Conservation (phyloP, 441 rosid species). For the Gossypium trilobum region DNA sequence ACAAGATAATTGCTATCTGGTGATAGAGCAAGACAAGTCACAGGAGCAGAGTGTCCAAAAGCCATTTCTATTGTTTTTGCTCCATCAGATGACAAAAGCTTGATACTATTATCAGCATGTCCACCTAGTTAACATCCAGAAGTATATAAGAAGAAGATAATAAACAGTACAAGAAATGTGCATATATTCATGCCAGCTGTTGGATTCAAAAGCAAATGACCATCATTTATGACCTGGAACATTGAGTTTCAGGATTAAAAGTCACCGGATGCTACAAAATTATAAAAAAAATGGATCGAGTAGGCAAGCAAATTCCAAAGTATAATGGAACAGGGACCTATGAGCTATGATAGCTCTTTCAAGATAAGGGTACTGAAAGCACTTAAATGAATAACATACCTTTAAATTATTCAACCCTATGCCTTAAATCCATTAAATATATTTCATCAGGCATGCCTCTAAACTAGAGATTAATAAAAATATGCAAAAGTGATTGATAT, state of each 20-base stretch:
- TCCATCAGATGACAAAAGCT: slow-evolving; percentile 75
- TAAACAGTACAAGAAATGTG: slow-evolving; percentile 8
- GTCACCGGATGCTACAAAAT: neutral
- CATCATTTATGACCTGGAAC: neutral
- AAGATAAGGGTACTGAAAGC: neutral
- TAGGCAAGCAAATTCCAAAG: neutral
- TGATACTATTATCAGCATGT: slow-evolving; percentile 86
- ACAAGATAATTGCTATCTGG: slow-evolving; percentile 79
- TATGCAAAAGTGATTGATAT: neutral
- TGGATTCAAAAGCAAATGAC: slow-evolving; percentile 12
- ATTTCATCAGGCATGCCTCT: neutral
- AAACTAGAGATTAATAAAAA: slow-evolving; percentile 1
- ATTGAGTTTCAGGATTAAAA: neutral
- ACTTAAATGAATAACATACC: neutral
- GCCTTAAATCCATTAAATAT: neutral
- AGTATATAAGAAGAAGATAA: neutral
- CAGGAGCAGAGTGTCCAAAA: slow-evolving; percentile 85
- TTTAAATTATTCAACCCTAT: slow-evolving; percentile 1
- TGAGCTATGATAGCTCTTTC: neutral
- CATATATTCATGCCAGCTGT: neutral
- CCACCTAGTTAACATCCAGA: slow-evolving; percentile 55
- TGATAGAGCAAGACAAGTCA: slow-evolving; percentile 91
- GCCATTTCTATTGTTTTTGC: slow-evolving; percentile 91
- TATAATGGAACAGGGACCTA: neutral
- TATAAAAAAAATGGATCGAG: neutral